Conservation (phyloP, 2,329 filamentous ascomycete species). For the Botrytis fragariae region DNA sequence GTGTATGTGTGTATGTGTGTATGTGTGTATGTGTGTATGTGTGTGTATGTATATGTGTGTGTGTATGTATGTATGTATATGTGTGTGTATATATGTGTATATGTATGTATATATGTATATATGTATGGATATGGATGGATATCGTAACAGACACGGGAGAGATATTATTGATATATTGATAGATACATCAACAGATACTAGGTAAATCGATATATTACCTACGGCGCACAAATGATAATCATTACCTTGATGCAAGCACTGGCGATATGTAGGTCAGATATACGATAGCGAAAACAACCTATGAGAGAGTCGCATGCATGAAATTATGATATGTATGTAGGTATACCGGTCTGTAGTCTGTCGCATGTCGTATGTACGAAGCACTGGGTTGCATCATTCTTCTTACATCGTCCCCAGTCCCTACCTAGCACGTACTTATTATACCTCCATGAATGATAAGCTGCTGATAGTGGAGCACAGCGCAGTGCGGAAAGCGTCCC, state of each 20-base stretch:
- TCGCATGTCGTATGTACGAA: background rate
- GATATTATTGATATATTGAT: background rate
- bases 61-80: background rate
- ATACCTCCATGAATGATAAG: background rate
- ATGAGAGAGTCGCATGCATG: background rate
- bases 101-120: no score
- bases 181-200: no score
- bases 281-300: background rate
- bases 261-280: background rate
- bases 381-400: conserved; percentile 1
- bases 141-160: background rate
- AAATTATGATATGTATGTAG: background rate
- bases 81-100: no score
- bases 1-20: no score
- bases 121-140: background rate
- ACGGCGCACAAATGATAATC: background rate
- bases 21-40: background rate
- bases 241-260: background rate
- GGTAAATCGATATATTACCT: background rate
- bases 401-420: background rate
- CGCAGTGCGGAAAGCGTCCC: background rate
- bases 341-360: background rate
- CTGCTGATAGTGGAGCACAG: background rate
- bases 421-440: no score
- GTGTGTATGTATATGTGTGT: background rate